Evolutionary conservation across 768 basidiomycete genomes (phyloP).

Genomic region (Pisolithus orientalis): DNA sequence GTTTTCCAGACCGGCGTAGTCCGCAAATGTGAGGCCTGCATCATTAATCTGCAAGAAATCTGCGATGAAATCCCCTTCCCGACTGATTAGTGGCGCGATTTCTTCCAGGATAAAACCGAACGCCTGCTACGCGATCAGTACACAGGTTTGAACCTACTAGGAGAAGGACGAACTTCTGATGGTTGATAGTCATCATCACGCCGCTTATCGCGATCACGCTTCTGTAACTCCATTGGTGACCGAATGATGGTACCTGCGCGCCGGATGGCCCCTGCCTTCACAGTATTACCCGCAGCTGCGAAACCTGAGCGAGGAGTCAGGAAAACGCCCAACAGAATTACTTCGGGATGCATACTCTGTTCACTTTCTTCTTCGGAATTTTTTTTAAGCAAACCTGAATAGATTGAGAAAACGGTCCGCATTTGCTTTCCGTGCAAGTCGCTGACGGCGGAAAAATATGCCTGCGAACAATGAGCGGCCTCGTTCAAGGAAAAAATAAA

Average conservation of each 20-base stretch:
- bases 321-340: background rate
- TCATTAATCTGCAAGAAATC: conserved; percentile 93
- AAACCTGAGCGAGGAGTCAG: conserved; percentile 37
- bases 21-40: conserved; percentile 84
- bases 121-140: conserved; percentile 41
- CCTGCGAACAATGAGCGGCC: conserved; percentile 39
- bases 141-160: background rate
- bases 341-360: conserved; percentile 41
- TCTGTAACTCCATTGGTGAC: conserved; percentile 55
- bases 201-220: conserved; percentile 38
- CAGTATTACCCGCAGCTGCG: conserved; percentile 16
- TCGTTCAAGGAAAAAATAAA: background rate
- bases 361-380: conserved; percentile 67
- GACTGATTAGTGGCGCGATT: conserved; percentile 66
- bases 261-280: conserved; percentile 59
- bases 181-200: conserved; percentile 57
- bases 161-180: conserved; percentile 52
- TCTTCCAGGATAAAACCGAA: conserved; percentile 71
- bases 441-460: conserved; percentile 85
- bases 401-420: conserved; percentile 58
- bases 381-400: conserved; percentile 57
- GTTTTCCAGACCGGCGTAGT: conserved; percentile 89
- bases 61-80: conserved; percentile 82
- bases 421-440: conserved; percentile 79
- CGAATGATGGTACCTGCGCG: conserved; percentile 85